phyloP scores from a whole-genome alignment of 225 moss, liverwort and hornwort species.

The Ulota crispa region DNA sequence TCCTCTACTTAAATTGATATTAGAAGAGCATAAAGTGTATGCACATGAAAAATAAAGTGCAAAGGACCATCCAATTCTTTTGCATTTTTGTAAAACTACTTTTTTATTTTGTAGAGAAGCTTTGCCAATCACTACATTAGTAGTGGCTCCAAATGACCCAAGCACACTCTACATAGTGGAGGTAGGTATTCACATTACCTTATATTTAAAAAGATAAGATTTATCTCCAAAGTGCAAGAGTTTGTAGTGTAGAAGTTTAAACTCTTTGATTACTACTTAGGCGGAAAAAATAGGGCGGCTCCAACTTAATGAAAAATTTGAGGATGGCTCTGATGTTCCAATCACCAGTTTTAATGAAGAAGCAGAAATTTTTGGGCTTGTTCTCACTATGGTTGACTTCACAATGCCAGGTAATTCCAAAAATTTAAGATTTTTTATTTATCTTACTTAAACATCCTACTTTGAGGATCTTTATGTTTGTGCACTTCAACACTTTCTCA shows the following conservation, averaged over 20 bases:
- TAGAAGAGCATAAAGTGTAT: background rate
- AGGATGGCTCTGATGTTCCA: conserved; percentile 12
- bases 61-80: no score
- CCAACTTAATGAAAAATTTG: conserved; percentile 25
- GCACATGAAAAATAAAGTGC: no score
- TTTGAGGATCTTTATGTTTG: no score
- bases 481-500: background rate
- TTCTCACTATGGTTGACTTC: conserved; percentile 22
- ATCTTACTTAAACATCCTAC: no score
- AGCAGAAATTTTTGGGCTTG: background rate
- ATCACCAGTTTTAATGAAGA: conserved; percentile 10
- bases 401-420: conserved; percentile 26
- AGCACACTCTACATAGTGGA: conserved; percentile 37
- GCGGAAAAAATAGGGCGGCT: conserved; percentile 34
- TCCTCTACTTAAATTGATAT: background rate
- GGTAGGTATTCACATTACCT: background rate
- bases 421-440: no score
- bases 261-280: conserved; percentile 1
- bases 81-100: background rate
- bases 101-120: conserved; percentile 30
- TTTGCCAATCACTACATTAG: conserved; percentile 39
- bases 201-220: background rate
- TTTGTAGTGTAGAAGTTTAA: background rate
- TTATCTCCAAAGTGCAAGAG: background rate
- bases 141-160: conserved; percentile 34